Percentiles rank a stretch among this genome's conserved stretches.
Conservation (phyloP, 345 rosid species). For the Lepidium africanum region DNA sequence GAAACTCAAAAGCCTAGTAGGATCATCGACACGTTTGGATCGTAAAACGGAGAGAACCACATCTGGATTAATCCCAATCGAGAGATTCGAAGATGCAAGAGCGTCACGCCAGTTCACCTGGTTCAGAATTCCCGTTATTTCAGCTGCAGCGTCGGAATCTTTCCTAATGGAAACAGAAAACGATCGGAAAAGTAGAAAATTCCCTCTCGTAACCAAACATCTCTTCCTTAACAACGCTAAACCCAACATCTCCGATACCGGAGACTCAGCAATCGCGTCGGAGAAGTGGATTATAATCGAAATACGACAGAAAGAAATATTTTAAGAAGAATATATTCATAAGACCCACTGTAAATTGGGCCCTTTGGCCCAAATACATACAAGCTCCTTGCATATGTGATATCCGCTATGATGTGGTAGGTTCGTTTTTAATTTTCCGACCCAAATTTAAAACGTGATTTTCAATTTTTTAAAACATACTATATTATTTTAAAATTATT, state of each 20-base stretch:
- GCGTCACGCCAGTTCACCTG: conserved; percentile 43
- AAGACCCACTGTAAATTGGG: neutral
- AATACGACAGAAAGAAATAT: neutral
- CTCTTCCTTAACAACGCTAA: conserved; percentile 4
- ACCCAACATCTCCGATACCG: conserved; percentile 10
- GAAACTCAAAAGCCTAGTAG: conserved; percentile 49
- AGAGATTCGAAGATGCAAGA: conserved; percentile 32
- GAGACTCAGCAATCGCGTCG: conserved; percentile 10
- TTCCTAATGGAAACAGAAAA: conserved; percentile 4
- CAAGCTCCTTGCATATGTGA: neutral
- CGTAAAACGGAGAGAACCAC: conserved; percentile 52
- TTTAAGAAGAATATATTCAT: neutral
- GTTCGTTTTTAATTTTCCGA: neutral
- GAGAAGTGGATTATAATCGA: neutral
- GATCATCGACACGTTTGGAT: conserved; percentile 39
- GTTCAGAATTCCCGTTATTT: conserved; percentile 39
- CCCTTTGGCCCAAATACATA: neutral
- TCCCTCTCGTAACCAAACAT: neutral
- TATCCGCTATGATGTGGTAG: neutral
- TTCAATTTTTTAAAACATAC: neutral
- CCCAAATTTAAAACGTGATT: neutral
- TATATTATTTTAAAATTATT: neutral
- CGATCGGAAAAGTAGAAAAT: conserved; percentile 17
- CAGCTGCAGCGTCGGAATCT: conserved; percentile 5
- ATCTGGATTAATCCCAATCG: conserved; percentile 44